Evolutionary conservation across 2,329 filamentous ascomycete species (phyloP), one percentile per base, ranked within the genome.

Genomic region (Aspergillus quadricinctus): DNA sequence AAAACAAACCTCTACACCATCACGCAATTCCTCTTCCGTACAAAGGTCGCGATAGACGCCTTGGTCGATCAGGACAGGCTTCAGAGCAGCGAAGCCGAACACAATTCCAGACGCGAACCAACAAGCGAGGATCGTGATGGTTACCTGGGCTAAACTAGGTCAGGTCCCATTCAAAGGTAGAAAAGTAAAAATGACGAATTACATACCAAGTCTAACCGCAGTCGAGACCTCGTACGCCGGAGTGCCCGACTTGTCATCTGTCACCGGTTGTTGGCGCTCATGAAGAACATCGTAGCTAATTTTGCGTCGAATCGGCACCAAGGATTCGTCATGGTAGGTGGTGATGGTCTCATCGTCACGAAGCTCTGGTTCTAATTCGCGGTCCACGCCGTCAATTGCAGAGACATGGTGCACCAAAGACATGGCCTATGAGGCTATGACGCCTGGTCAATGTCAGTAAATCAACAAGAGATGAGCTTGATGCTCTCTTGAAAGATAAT

Each of bases 81-180:
- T 95, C 61, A 95, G 78, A 11, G 90, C 90, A 25, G 90, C 90
- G 72, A 91, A 94, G 37, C 90, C 90, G 73, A 94, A 94, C 19
- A 93, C 87, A 46, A 92, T 79, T 2, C 90, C 92, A 2, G 92
- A 88, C 3, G 89, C 86, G 55, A 92, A 80, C 46, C 90, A 80
- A 72, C 88, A 91, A 65, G 87, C 87, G 14, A 88, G 65, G 1
- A 88, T 82, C 9, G 84, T 86, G 43, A 81, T 77, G 7, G 75
- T 70, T 35, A 90, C 83, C 71, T 91, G 88, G 9, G 83, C 68
- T 64, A 35, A n/a, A 40, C 3, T 49, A 23, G 25, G 9, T 49
- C 17, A 40, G 52, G 21, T 3, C 5, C 5, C 5, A 17, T 37
- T 2, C 31, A 48, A 31, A 37, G 27, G 9, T n/a, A 17, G 9